These are phyloP conservation scores for Solanum chmielewskii DNA, from an alignment of 257 asterid genomes.

Conservation along the genomic window DNA sequence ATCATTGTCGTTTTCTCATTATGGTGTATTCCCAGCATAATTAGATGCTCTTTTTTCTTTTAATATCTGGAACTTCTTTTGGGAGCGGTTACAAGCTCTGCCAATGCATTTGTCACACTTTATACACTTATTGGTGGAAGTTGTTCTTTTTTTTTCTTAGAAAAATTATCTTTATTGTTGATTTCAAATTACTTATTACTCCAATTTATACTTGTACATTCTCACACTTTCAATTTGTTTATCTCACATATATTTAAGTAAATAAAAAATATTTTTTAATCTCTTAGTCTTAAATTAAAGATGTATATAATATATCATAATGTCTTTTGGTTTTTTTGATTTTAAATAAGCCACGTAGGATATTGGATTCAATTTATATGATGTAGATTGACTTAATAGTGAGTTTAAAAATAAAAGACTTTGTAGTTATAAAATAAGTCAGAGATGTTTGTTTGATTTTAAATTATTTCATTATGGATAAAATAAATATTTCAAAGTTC, in stretches of 20 bases:
- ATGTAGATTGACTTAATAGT: not conserved
- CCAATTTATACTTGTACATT: not conserved
- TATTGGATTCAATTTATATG: not conserved
- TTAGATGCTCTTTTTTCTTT: not conserved
- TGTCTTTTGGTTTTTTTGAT: too few species aligned
- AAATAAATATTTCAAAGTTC: too few species aligned
- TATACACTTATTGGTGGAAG: too few species aligned
- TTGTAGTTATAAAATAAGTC: too few species aligned
- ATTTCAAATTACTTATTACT: not conserved
- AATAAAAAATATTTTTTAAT: too few species aligned
- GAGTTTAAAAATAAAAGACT: not conserved
- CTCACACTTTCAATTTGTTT: too few species aligned
- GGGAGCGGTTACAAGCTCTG: too few species aligned
- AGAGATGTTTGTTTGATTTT: not conserved
- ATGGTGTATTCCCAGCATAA: not conserved
- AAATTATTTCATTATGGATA: too few species aligned
- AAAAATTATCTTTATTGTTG: not conserved
- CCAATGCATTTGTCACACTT: too few species aligned
- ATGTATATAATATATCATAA: too few species aligned
- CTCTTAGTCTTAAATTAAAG: not conserved
- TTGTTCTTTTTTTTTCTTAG: too few species aligned
- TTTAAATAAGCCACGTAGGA: not conserved
- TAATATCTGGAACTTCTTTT: not conserved
- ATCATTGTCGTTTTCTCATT: not conserved
- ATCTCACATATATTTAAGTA: not conserved